Percentiles rank a stretch among this genome's conserved stretches.
phyloP scores from a whole-genome alignment of 805 yeast genomes.

The Pichia manshurica region DNA sequence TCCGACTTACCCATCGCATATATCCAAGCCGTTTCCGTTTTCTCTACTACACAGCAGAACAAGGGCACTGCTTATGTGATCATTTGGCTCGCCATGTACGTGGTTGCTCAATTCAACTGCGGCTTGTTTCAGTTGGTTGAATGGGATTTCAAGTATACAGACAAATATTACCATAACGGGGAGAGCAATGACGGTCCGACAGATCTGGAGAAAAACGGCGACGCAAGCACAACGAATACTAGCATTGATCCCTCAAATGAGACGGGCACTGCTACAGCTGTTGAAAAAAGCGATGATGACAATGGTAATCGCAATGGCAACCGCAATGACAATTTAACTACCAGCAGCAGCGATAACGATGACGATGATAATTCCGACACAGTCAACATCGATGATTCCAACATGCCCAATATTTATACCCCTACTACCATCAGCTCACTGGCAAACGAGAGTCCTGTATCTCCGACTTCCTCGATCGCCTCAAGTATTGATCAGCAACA shows the following conservation, averaged over 20 bases:
- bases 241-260: too few species aligned
- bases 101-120: conserved; percentile 46
- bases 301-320: not conserved
- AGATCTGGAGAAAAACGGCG: conserved; percentile 9
- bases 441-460: conserved; percentile 9
- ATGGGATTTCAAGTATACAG: conserved; percentile 41
- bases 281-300: not conserved
- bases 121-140: conserved; percentile 46
- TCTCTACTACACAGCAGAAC: conserved; percentile 29
- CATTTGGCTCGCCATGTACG: conserved; percentile 50
- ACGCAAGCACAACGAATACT: too few species aligned
- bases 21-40: conserved; percentile 52
- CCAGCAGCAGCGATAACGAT: not conserved
- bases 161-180: not conserved
- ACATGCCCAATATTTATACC: not conserved
- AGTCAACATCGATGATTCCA: not conserved
- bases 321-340: not conserved
- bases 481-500: not conserved
- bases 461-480: conserved; percentile 10
- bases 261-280: too few species aligned
- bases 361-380: not conserved
- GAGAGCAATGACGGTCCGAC: not conserved
- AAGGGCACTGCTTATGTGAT: conserved; percentile 52
- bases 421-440: not conserved
- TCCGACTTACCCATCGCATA: conserved; percentile 77